A percentile compares a stretch with the other conserved stretches of the same genome.
Evolutionary conservation across 2,329 filamentous ascomycete genomes (phyloP).

Genomic region (Fusarium sp.): DNA sequence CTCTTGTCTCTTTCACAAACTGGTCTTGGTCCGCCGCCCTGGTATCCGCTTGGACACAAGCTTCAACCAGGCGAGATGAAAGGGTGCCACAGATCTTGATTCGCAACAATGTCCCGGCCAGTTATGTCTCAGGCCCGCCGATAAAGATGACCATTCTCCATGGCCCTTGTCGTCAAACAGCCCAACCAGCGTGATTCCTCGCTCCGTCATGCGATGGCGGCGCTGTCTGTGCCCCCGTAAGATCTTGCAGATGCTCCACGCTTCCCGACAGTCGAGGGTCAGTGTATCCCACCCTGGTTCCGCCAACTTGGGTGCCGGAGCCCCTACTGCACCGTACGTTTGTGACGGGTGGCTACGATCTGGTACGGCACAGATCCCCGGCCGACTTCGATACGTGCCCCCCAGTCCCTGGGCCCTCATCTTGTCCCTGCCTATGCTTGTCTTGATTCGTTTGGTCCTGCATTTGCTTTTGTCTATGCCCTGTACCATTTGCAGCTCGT

Average conservation of each 20-base stretch:
- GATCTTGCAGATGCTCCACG: slow-evolving; percentile 51
- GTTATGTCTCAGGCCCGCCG: slow-evolving; percentile 45
- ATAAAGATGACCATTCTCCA: slow-evolving; percentile 39
- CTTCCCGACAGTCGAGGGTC: slow-evolving; percentile 46
- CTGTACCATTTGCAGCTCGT: slow-evolving; percentile 31
- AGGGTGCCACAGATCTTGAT: slow-evolving; percentile 57
- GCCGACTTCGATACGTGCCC: slow-evolving; percentile 34
- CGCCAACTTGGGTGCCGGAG: slow-evolving; percentile 53
- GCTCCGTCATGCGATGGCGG: slow-evolving; percentile 50
- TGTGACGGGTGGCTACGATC: slow-evolving; percentile 44
- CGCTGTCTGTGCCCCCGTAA: slow-evolving; percentile 47
- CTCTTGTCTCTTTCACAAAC: slow-evolving; percentile 32
- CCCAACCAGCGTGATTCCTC: slow-evolving; percentile 44
- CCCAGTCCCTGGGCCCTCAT: slow-evolving; percentile 32
- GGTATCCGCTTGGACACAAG: slow-evolving; percentile 45
- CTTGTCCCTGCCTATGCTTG: slow-evolving; percentile 36
- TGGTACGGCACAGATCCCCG: slow-evolving; percentile 42
- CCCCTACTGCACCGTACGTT: slow-evolving; percentile 36
- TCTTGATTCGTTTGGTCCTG: slow-evolving; percentile 40
- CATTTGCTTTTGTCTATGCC: slow-evolving; percentile 35
- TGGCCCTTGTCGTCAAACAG: slow-evolving; percentile 44
- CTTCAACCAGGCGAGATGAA: slow-evolving; percentile 56
- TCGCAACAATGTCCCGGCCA: slow-evolving; percentile 54
- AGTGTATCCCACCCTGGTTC: slow-evolving; percentile 49
- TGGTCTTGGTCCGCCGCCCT: slow-evolving; percentile 35